These are phyloP conservation scores for Pichia cabralensis DNA, from an alignment of 805 yeast species.

Conservation along the genomic window DNA sequence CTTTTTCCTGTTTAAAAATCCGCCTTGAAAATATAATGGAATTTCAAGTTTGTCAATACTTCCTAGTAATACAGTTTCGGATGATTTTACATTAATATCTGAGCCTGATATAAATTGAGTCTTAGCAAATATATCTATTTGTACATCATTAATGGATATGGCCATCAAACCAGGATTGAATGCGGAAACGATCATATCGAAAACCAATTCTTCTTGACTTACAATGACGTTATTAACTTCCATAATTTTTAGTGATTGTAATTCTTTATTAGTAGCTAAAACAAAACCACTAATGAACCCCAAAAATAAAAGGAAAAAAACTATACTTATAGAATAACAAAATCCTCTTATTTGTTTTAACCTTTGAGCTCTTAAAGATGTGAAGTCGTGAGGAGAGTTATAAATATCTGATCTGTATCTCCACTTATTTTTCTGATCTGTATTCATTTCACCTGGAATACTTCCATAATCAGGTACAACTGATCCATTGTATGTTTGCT, in stretches of 20 bases:
- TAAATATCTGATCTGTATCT: constrained; percentile 20
- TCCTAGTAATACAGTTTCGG: constrained; percentile 63
- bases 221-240: constrained; percentile 65
- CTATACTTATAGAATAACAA: constrained; percentile 35
- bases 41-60: constrained; percentile 56
- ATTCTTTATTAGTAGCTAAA: constrained; percentile 77
- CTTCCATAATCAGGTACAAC: constrained; percentile 10
- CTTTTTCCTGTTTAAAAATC: constrained; percentile 55
- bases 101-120: constrained; percentile 33
- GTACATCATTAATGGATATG: constrained; percentile 52
- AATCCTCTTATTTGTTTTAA: constrained; percentile 23
- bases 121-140: constrained; percentile 78
- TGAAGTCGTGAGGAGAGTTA: constrained; percentile 30
- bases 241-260: constrained; percentile 52
- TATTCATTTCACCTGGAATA: constrained; percentile 6
- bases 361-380: constrained; percentile 23
- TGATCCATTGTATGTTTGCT: constrained; percentile 1
- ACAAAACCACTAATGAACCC: constrained; percentile 81
- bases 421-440: constrained; percentile 6
- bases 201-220: constrained; percentile 75
- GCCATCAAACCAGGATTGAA: constrained; percentile 81
- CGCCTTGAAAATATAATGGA: constrained; percentile 67
- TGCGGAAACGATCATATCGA: constrained; percentile 69
- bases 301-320: constrained; percentile 44
- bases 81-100: constrained; percentile 3